Conservation (phyloP, 2,329 filamentous ascomycete species). For the Colletotrichum noveboracense region DNA sequence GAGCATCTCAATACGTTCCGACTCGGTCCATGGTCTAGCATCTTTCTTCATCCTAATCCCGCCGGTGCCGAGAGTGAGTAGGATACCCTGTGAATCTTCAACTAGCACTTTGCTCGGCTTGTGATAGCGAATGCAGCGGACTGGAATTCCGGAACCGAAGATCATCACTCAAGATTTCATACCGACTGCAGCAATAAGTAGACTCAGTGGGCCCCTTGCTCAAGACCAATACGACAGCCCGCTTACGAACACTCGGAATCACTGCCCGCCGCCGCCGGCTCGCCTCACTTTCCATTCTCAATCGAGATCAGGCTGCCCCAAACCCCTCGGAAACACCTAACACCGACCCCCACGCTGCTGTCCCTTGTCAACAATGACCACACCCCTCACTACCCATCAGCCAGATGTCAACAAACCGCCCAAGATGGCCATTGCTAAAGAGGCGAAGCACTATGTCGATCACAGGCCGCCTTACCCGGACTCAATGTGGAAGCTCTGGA, state of each 20-base stretch:
- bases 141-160: neutral
- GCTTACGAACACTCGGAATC: neutral
- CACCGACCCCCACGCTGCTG: neutral
- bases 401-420: neutral
- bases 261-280: neutral
- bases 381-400: neutral
- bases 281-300: neutral
- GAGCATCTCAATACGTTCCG: neutral
- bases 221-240: neutral
- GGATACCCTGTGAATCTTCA: neutral
- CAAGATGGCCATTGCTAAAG: neutral
- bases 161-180: too few species aligned
- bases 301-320: neutral
- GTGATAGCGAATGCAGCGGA: neutral
- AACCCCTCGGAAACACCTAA: neutral
- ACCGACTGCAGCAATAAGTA: neutral
- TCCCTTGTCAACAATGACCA: neutral
- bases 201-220: neutral
- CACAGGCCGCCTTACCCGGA: slow-evolving; percentile 6
- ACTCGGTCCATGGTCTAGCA: neutral
- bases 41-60: neutral
- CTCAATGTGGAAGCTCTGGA: slow-evolving; percentile 11
- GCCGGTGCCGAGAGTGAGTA: neutral
- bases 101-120: neutral
- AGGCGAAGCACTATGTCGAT: slow-evolving; percentile 6